Conservation (phyloP, 768 basidiomycete species). For the Calvatia gigantea region DNA sequence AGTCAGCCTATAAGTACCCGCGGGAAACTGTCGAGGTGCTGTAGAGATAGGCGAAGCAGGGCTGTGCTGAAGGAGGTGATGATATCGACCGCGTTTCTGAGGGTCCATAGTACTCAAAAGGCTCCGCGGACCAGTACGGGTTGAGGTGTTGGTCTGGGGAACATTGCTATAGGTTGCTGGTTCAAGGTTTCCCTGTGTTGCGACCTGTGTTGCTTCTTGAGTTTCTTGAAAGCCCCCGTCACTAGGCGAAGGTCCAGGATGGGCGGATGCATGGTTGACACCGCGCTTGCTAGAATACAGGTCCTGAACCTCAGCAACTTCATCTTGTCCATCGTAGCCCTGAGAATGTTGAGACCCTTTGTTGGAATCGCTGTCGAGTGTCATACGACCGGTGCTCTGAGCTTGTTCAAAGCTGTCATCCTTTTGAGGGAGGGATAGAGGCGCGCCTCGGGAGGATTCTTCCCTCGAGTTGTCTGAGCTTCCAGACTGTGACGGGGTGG, state of each 20-base stretch:
- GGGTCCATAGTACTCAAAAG: conserved; percentile 14
- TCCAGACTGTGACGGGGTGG: conserved; percentile 49
- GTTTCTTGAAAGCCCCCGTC: conserved; percentile 3
- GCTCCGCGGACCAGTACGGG: conserved; percentile 8
- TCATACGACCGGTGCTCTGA: conserved; percentile 1
- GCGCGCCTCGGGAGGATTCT: background rate
- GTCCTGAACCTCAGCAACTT: conserved; percentile 9
- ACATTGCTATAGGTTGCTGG: background rate
- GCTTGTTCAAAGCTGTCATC: conserved; percentile 11
- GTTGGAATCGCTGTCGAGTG: conserved; percentile 18
- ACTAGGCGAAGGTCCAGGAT: background rate
- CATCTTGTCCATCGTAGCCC: conserved; percentile 10
- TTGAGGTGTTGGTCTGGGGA: conserved; percentile 1
- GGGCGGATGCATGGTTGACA: background rate
- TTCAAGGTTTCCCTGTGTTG: conserved; percentile 22
- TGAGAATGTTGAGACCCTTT: conserved; percentile 19
- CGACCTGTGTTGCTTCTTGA: conserved; percentile 32
- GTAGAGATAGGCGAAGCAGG: conserved; percentile 9
- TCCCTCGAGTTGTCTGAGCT: conserved; percentile 15
- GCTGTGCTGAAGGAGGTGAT: conserved; percentile 5
- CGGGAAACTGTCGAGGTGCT: conserved; percentile 18
- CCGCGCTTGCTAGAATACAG: background rate
- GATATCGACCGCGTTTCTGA: conserved; percentile 12
- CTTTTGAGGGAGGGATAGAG: conserved; percentile 14
- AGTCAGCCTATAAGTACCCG: background rate